Base-by-base conservation (phyloP, 768 basidiomycete genomes). In the Mycena polygramma region DNA sequence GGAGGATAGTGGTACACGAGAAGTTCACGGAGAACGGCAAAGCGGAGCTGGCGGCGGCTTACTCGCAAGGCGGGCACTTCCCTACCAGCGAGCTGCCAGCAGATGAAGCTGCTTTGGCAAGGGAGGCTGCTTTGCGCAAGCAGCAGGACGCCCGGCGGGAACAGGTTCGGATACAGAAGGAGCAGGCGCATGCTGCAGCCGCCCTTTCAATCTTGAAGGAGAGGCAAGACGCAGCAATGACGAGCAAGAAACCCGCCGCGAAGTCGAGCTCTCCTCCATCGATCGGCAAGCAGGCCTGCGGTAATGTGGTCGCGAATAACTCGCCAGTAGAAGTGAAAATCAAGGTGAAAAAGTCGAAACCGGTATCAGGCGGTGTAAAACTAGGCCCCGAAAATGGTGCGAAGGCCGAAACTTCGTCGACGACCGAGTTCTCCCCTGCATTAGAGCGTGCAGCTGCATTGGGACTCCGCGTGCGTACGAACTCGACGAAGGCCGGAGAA, bases 71-170 rank as follows among this genome's bases (percentile, higher is more conserved):
- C 6, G 59, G 45, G 26, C 22, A 14, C 36, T 19, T 39, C 30
- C 26, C 22, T 35, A 7, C n/a, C 37, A 62, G 49, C 0, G 39
- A 67, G 76, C 48, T 53, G 69, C 60, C 77, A 77, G 63, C 76
- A 78, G 67, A 69, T 69, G n/a, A 75, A 14, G 60, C 70, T 22
- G 30, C 63, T 20, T 67, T 67, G 26, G 76, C 77, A 37, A 75
- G 76, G 30, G 79, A 83, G 66, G 77, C 77, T 49, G 76, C 77
- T 60, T 76, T 81, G 57, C 64, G 77, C 72, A 77, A 77, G 62
- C 76, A 80, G 41, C 79, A 81, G 55, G 77, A 77, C 41, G 76
- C 74, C 41, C 79, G 75, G 60, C 74, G 80, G 41, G 75, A 78
- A 66, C 74, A 79, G 58, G 63, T 83, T 5, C 73, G 74, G 63